These are phyloP conservation scores for Colletotrichum cereale DNA, from an alignment of 2,329 filamentous ascomycete species.

Conservation along the genomic window DNA sequence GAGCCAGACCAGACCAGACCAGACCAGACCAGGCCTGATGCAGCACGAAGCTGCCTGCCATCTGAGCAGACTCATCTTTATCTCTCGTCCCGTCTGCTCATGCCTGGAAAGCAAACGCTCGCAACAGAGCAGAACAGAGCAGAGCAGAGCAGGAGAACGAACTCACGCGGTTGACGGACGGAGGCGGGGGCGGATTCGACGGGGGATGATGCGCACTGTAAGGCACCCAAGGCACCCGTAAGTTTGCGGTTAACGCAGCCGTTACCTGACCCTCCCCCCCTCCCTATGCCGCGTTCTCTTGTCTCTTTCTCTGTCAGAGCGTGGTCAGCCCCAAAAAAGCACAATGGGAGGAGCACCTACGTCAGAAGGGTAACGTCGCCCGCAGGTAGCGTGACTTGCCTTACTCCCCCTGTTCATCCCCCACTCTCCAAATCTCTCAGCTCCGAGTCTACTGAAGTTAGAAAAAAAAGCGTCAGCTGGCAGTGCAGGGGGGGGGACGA, in stretches of 20 bases:
- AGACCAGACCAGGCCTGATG: not conserved
- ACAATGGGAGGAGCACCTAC: slow-evolving; percentile 17
- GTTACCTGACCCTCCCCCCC: slow-evolving; percentile 15
- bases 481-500: slow-evolving; percentile 13
- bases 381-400: slow-evolving; percentile 17
- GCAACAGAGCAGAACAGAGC: not conserved
- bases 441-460: slow-evolving; percentile 31
- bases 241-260: slow-evolving; percentile 1
- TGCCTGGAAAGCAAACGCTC: slow-evolving; percentile 20
- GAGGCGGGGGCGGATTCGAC: not conserved
- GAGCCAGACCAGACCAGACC: not conserved
- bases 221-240: not conserved
- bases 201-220: not conserved
- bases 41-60: slow-evolving; percentile 11
- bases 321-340: slow-evolving; percentile 11
- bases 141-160: too few relatives aligned
- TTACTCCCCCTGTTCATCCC: slow-evolving; percentile 24
- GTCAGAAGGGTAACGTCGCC: slow-evolving; percentile 29
- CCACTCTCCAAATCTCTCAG: slow-evolving; percentile 34
- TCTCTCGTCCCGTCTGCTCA: not conserved
- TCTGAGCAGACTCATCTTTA: not conserved
- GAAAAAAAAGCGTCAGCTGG: slow-evolving; percentile 21
- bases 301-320: slow-evolving; percentile 4
- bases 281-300: not conserved
- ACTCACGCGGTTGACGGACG: not conserved